A percentile compares a stretch with the other conserved stretches of the same genome.
Evolutionary conservation across 345 rosid genomes (phyloP).

Genomic region (Camelina neglecta): DNA sequence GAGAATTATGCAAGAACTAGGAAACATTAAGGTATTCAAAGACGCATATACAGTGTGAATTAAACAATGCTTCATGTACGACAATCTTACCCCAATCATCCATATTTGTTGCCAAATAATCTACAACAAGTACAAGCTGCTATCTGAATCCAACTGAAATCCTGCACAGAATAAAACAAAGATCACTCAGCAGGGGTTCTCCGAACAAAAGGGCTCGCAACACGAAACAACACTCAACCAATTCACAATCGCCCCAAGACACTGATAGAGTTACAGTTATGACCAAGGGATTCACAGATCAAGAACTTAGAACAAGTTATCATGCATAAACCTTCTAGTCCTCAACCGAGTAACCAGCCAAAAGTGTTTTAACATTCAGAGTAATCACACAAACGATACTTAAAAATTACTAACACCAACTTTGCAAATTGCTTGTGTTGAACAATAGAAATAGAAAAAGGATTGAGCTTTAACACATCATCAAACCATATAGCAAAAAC

Average conservation of each 20-base stretch:
- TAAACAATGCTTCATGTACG: background rate
- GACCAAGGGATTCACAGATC: background rate
- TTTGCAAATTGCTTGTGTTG: background rate
- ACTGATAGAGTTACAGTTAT: background rate
- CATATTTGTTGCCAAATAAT: conserved; percentile 17
- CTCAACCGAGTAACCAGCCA: background rate
- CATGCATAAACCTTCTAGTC: background rate
- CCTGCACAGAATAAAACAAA: conserved; percentile 21
- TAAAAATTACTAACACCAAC: background rate
- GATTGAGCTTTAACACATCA: background rate
- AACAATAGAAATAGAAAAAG: background rate
- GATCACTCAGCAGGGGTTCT: background rate
- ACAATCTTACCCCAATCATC: conserved; percentile 38
- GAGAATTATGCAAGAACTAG: background rate
- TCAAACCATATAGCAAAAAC: background rate
- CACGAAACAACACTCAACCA: background rate
- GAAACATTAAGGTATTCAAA: background rate
- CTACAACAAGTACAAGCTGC: conserved; percentile 2
- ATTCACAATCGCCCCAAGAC: background rate
- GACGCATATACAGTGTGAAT: background rate
- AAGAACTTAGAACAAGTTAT: background rate
- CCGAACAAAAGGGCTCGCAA: background rate
- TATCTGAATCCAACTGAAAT: conserved; percentile 14
- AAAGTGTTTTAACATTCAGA: background rate
- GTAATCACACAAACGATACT: no score